Base-by-base conservation (phyloP, 2,329 filamentous ascomycete species). In the Xylariaceae sp. region DNA sequence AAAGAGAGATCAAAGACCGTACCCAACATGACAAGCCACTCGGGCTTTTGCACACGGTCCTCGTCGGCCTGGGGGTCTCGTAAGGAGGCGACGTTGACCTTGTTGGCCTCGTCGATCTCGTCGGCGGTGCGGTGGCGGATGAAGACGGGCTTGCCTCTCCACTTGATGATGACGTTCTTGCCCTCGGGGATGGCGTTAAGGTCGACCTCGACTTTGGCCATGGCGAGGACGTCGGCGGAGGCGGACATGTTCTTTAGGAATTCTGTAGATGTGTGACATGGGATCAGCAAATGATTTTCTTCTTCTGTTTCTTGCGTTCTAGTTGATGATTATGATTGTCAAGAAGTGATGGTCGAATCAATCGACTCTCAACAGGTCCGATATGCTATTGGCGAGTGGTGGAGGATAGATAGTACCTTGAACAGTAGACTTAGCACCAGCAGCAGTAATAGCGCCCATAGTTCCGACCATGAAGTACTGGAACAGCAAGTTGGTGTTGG, bases 111-210 rank as follows among this genome's bases (percentile, higher is more conserved):
- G 65, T 90, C 83, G 75, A 98, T 97, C 77, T 98, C 93, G 64
- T 80, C 77, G 64, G 82, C 74, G 62, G 93, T 98, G 67, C 93
- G 89, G 85, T 98, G 93, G 71, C 93, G 91, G 82, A 98, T 90
- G 80, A 98, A 98, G 70, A 98, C 90, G 71, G 93, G 93, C 87
- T 98, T 98, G 71, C 93, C 93, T 79, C 93, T 88, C 93, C 93
- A 98, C 79, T 98, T 98, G 80, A 98, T 95, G 71, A 98, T 94
- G 69, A 98, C 93, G 77, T 98, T 98, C 87, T 97, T 98, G 81
- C 93, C 93, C 79, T 97, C 92, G 54, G 93, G 93, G 64, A 98
- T 97, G 55, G 88, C 71, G 63, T 77, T 78, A 58, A 98, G 86
- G 71, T 95, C 89, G 61, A 98, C 86, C 78, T 98, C 93, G 61